phyloP scores from a whole-genome alignment of 352 stramenopile species.

The Thalassiosira hispida region DNA sequence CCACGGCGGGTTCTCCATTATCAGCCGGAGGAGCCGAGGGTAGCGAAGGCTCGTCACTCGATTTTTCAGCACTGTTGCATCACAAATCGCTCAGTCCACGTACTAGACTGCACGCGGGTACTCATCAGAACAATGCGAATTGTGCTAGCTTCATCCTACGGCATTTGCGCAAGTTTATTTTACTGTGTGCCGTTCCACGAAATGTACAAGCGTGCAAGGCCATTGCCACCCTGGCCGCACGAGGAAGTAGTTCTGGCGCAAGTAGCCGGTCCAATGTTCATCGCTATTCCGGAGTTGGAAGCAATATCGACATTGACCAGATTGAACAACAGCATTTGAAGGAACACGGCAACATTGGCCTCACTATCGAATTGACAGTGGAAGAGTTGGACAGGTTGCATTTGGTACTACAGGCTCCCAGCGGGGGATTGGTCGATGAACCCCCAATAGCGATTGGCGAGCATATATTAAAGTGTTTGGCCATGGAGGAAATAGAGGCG shows the following conservation, averaged over 20 bases:
- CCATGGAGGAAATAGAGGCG: slow-evolving; percentile 44
- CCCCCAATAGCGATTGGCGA: slow-evolving; percentile 76
- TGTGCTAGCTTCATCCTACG: slow-evolving; percentile 74
- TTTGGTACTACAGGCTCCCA: slow-evolving; percentile 75
- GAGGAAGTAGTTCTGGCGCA: background rate
- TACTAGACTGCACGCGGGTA: slow-evolving; percentile 66
- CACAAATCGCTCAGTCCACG: slow-evolving; percentile 44
- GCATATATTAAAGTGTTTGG: slow-evolving; percentile 66
- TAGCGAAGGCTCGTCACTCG: slow-evolving; percentile 1
- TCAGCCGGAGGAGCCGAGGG: background rate
- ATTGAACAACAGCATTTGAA: slow-evolving; percentile 67
- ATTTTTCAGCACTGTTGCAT: slow-evolving; percentile 46
- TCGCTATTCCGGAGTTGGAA: background rate
- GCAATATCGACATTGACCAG: slow-evolving; percentile 48
- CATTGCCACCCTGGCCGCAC: slow-evolving; percentile 61
- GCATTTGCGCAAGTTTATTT: slow-evolving; percentile 78
- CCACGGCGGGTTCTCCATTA: slow-evolving; percentile 27
- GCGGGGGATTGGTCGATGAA: slow-evolving; percentile 75
- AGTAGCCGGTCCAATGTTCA: background rate
- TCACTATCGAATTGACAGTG: slow-evolving; percentile 69
- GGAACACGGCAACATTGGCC: slow-evolving; percentile 76
- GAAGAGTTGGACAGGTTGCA: slow-evolving; percentile 82
- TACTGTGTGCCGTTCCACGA: slow-evolving; percentile 70
- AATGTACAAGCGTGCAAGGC: slow-evolving; percentile 69
- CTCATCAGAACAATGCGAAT: slow-evolving; percentile 76